These are phyloP conservation scores for Chaetomium cochliodes DNA, from an alignment of 495 filamentous ascomycete genomes.

Conservation along the genomic window DNA sequence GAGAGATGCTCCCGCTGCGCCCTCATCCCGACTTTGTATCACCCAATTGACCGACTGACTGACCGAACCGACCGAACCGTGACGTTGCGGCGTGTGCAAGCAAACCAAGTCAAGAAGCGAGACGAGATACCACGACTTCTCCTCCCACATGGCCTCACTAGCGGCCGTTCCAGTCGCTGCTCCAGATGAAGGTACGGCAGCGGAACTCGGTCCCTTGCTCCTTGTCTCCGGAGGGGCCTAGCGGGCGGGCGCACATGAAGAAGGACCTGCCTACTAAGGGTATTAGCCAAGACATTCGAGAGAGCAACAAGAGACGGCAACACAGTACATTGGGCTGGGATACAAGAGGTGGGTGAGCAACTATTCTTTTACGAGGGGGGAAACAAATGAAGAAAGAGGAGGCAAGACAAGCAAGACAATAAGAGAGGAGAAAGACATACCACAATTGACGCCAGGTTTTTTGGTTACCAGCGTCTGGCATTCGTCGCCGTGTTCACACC, in stretches of 20 bases:
- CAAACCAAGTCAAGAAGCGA: neutral
- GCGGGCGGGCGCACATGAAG: slow-evolving; percentile 78
- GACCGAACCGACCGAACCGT: neutral
- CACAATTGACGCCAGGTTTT: slow-evolving; percentile 79
- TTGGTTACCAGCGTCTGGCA: slow-evolving; percentile 79
- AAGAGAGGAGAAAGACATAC: slow-evolving; percentile 33
- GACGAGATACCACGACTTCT: neutral
- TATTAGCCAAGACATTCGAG: neutral
- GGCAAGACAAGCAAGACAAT: neutral
- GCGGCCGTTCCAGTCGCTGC: slow-evolving; percentile 67
- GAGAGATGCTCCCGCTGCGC: neutral
- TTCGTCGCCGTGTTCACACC: slow-evolving; percentile 84
- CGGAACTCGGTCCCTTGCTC: slow-evolving; percentile 81
- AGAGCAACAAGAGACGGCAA: neutral
- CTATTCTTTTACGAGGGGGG: neutral
- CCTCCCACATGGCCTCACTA: slow-evolving; percentile 11
- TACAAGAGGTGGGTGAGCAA: neutral
- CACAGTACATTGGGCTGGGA: neutral
- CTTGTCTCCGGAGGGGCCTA: slow-evolving; percentile 80
- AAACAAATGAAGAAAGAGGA: neutral
- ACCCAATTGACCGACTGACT: neutral
- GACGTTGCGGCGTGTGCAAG: neutral
- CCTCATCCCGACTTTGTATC: neutral
- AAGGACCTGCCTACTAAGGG: slow-evolving; percentile 64
- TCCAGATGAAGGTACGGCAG: slow-evolving; percentile 87